Evolutionary conservation across 805 yeast species (phyloP).

Genomic region (Wickerhamiella alocasiicola): DNA sequence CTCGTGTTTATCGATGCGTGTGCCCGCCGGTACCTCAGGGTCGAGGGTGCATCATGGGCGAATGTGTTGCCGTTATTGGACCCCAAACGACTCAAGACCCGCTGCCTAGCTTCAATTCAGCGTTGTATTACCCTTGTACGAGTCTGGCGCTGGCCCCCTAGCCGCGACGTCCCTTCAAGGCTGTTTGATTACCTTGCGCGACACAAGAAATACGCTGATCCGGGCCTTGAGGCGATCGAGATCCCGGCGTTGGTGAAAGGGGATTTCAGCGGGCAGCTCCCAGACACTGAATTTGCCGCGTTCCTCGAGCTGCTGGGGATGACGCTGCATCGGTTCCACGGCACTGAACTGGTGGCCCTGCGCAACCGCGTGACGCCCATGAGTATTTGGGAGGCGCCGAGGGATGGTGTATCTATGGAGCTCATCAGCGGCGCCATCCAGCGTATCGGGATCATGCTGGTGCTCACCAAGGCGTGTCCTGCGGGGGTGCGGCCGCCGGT

Average conservation of each 20-base stretch:
- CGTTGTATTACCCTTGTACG: slow-evolving; percentile 13
- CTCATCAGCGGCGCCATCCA: slow-evolving; percentile 19
- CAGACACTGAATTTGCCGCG: slow-evolving; percentile 12
- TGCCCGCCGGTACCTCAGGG: background rate
- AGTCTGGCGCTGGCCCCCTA: slow-evolving; percentile 19
- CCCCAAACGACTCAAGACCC: background rate
- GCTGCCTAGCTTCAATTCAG: slow-evolving; percentile 1
- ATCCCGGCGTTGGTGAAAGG: slow-evolving; percentile 16
- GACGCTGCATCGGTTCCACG: slow-evolving; percentile 11
- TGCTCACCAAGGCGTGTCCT: slow-evolving; percentile 13
- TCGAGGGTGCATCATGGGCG: slow-evolving; percentile 3
- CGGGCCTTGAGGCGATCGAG: slow-evolving; percentile 17
- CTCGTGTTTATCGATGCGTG: slow-evolving; percentile 6
- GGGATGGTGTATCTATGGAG: slow-evolving; percentile 10
- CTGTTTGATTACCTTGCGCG: slow-evolving; percentile 17
- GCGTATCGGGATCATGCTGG: slow-evolving; percentile 20
- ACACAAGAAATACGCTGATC: slow-evolving; percentile 19
- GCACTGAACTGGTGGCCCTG: background rate
- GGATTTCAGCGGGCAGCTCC: slow-evolving; percentile 17
- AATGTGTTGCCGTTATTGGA: background rate
- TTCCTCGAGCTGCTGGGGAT: slow-evolving; percentile 21
- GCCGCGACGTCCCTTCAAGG: slow-evolving; percentile 12
- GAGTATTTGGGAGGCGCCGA: slow-evolving; percentile 16
- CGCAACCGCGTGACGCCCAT: slow-evolving; percentile 20
- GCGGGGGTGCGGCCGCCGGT: slow-evolving; percentile 14